Evolutionary conservation across 2,329 filamentous ascomycete genomes (phyloP).

Genomic region (Sordariomycetes sp.): DNA sequence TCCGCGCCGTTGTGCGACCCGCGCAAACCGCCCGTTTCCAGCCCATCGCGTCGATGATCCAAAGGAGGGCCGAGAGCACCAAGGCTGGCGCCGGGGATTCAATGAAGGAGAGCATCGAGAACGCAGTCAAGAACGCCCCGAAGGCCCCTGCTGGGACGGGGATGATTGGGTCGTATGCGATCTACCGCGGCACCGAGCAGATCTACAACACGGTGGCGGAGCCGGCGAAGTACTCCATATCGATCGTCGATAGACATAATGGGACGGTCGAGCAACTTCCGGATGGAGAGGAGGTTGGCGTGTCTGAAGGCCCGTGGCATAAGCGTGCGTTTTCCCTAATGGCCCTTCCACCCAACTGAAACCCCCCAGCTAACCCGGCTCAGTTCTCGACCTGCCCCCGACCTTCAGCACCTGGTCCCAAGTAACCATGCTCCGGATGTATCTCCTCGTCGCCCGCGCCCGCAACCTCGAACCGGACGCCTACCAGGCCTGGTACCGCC

Average conservation of each 20-base stretch:
- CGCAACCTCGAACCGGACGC: slow-evolving; percentile 63
- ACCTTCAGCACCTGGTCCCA: slow-evolving; percentile 96
- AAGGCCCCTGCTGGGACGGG: background rate
- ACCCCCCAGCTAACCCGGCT: background rate
- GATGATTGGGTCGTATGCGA: slow-evolving; percentile 2
- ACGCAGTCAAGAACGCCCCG: background rate
- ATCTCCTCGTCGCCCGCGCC: slow-evolving; percentile 74
- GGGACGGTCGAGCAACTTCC: slow-evolving; percentile 59
- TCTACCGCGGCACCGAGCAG: slow-evolving; percentile 2
- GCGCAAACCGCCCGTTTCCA: background rate
- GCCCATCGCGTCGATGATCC: background rate
- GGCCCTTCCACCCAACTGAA: background rate
- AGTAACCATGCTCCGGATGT: slow-evolving; percentile 93
- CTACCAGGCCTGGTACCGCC: slow-evolving; percentile 71
- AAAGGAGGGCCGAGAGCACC: background rate
- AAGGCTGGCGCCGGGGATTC: background rate
- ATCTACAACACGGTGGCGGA: background rate
- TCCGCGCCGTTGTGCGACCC: background rate
- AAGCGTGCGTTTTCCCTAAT: slow-evolving; percentile 43
- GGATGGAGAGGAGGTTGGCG: slow-evolving; percentile 74
- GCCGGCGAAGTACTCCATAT: slow-evolving; percentile 68
- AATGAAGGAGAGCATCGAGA: background rate
- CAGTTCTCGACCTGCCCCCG: slow-evolving; percentile 67
- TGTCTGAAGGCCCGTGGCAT: slow-evolving; percentile 71
- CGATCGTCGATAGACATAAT: slow-evolving; percentile 53